These are phyloP conservation scores for Pisolithus marmoratus DNA, from an alignment of 768 basidiomycete species.

Conservation along the genomic window DNA sequence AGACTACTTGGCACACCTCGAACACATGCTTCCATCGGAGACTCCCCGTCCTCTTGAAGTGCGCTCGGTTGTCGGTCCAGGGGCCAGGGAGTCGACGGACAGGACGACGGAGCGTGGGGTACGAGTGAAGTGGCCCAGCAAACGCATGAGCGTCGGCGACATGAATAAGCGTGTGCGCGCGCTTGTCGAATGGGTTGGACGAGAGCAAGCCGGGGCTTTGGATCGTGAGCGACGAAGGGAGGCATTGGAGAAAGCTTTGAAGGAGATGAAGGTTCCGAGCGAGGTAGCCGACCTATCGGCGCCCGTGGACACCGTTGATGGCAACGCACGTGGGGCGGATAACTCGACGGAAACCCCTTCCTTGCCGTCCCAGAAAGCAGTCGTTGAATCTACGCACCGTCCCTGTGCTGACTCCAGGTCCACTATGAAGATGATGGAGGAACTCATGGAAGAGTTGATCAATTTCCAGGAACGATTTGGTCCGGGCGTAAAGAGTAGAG, in stretches of 20 bases:
- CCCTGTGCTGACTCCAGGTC: slow-evolving; percentile 11
- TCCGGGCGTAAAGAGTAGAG: slow-evolving; percentile 45
- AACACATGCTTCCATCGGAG: slow-evolving; percentile 74
- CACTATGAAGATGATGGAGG: slow-evolving; percentile 86
- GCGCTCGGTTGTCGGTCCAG: slow-evolving; percentile 38
- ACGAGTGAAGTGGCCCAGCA: slow-evolving; percentile 89
- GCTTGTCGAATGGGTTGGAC: slow-evolving; percentile 90
- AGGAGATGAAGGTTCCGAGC: slow-evolving; percentile 8
- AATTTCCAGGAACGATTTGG: slow-evolving; percentile 85
- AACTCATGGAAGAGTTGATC: slow-evolving; percentile 85
- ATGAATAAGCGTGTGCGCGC: slow-evolving; percentile 94
- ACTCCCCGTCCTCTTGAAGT: slow-evolving; percentile 72
- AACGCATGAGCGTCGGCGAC: slow-evolving; percentile 93
- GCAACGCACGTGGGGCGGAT: slow-evolving; percentile 21
- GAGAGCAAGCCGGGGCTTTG: slow-evolving; percentile 72
- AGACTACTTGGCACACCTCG: slow-evolving; percentile 86
- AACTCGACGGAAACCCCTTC: slow-evolving; percentile 7
- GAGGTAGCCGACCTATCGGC: slow-evolving; percentile 5
- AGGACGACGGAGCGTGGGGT: slow-evolving; percentile 69
- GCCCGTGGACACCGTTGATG: slow-evolving; percentile 12
- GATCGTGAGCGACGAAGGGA: slow-evolving; percentile 67
- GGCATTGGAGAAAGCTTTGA: slow-evolving; percentile 55
- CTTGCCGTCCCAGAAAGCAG: slow-evolving; percentile 10
- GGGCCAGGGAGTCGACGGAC: slow-evolving; percentile 51
- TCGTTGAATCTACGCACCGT: slow-evolving; percentile 4